A percentile compares a stretch with the other conserved stretches of the same genome.
These are phyloP conservation scores for Mycosarcoma maydis DNA, from an alignment of 1,284 basidiomycete species.

Conservation along the genomic window DNA sequence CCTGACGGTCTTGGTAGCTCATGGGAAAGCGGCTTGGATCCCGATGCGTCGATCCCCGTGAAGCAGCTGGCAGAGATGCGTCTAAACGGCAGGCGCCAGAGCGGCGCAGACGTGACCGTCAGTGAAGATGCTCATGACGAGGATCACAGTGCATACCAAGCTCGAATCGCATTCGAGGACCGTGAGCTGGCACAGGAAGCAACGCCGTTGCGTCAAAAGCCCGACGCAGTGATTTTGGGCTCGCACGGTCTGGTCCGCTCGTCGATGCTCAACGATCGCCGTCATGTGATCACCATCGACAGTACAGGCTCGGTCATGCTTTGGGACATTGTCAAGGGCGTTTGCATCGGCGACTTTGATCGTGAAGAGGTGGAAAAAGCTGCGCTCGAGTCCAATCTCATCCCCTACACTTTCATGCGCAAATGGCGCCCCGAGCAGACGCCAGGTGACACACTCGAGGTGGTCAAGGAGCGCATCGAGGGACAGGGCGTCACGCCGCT, in stretches of 20 bases:
- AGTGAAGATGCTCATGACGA: constrained; percentile 20
- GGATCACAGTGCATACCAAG: constrained; percentile 34
- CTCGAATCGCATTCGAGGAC: constrained; percentile 72
- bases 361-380: constrained; percentile 73
- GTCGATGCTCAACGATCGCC: constrained; percentile 84
- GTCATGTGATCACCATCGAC: constrained; percentile 90
- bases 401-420: constrained; percentile 21
- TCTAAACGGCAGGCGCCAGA: neutral
- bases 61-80: constrained; percentile 24
- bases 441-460: constrained; percentile 79
- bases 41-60: constrained; percentile 6
- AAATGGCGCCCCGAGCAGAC: constrained; percentile 51
- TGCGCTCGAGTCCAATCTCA: constrained; percentile 32
- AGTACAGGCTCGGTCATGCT: constrained; percentile 83
- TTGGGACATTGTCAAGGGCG: constrained; percentile 87
- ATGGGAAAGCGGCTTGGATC: constrained; percentile 29
- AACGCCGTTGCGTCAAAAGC: constrained; percentile 72
- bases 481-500: constrained; percentile 85
- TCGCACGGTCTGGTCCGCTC: constrained; percentile 84
- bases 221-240: constrained; percentile 80
- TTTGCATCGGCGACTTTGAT: constrained; percentile 80
- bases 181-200: constrained; percentile 86
- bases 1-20: constrained; percentile 25
- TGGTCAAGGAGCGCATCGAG: constrained; percentile 86
- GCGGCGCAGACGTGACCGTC: neutral